Evolutionary conservation across 2,329 filamentous ascomycete genomes (phyloP), one percentile per base, ranked within the genome.

Genomic region (Monosporascus ibericus): DNA sequence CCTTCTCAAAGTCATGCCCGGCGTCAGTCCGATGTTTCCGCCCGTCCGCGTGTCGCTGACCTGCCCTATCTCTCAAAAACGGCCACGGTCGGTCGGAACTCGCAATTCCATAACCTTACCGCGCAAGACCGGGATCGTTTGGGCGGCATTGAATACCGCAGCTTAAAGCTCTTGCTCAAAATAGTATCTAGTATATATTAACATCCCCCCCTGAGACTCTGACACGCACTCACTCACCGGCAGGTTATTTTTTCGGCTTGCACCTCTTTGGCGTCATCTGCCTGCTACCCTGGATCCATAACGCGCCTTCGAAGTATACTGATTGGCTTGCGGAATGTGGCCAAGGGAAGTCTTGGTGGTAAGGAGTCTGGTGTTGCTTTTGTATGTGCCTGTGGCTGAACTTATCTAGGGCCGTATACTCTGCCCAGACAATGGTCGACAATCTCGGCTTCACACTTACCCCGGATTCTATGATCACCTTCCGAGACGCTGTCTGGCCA

Each of bases 361-460:
- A 11, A 30, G 27, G 0, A 30, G 27, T 11, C 0, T 30, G 3
- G 27, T 5, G 27, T 30, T 11, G 27, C 27, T 30, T 30, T 30
- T 11, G 27, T 30, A 30, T 30, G 27, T 11, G 2, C 27, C 27
- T 11, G 27, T 30, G 27, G 3, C 27, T 30, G 27, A 30, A 30
- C 27, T 30, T 30, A 11, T 11, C 27, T 30, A 30, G 27, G 27
- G 27, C 27, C 27, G 27, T 30, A 9, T 30, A 30, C 27, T 30
- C 27, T 30, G 27, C 27, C 27, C 27, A 30, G 27, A 30, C 8
- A 11, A 30, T 30, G 27, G 27, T 87, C 9, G 79, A 80, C 65
- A 82, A 81, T 54, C 76, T 72, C 8, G 79, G 79, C n/a, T 80
- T 82, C 76, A 76, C 72, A 40, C 67, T 81, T 48, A 81, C 60